Conservation (phyloP, 2,329 filamentous ascomycete species). For the Xylaria multiplex region DNA sequence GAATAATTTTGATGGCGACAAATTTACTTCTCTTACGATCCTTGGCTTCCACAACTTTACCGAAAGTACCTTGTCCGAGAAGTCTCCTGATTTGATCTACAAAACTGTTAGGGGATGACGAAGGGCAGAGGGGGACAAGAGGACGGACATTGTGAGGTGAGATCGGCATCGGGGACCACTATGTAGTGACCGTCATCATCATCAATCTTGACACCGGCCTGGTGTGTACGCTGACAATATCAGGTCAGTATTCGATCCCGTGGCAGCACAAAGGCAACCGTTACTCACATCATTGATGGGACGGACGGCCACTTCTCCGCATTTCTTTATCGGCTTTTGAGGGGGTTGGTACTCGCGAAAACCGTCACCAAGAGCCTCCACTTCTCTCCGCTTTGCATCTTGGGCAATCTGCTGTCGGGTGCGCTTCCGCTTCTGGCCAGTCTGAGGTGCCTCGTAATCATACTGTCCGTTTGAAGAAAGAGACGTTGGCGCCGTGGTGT, state of each 20-base stretch:
- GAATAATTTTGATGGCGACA: slow-evolving; percentile 97
- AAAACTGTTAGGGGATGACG: slow-evolving; percentile 35
- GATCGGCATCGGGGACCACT: slow-evolving; percentile 83
- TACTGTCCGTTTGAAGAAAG: slow-evolving; percentile 70
- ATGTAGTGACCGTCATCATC: slow-evolving; percentile 98
- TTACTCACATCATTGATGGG: slow-evolving; percentile 71
- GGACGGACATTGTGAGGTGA: slow-evolving; percentile 88
- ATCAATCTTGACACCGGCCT: slow-evolving; percentile 78
- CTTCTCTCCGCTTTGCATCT: slow-evolving; percentile 81
- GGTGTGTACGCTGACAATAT: slow-evolving; percentile 48
- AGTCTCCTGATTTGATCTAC: slow-evolving; percentile 88
- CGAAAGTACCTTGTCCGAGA: slow-evolving; percentile 96
- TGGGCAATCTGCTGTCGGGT: slow-evolving; percentile 81
- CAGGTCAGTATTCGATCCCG: slow-evolving; percentile 31
- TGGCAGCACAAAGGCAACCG: not conserved
- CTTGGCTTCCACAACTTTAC: slow-evolving; percentile 94
- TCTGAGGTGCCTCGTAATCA: slow-evolving; percentile 71
- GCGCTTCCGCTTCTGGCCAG: slow-evolving; percentile 91
- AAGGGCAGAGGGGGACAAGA: not conserved
- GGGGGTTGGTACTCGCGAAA: slow-evolving; percentile 86
- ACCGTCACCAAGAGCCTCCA: slow-evolving; percentile 75
- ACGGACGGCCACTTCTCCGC: slow-evolving; percentile 76
- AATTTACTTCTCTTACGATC: slow-evolving; percentile 79
- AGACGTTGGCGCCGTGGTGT: slow-evolving; percentile 90
- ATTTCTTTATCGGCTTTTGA: slow-evolving; percentile 88